Percentiles rank a stretch among this genome's conserved stretches.
Evolutionary conservation across 2,329 filamentous ascomycete species (phyloP).

Genomic region (Phoma sp.): DNA sequence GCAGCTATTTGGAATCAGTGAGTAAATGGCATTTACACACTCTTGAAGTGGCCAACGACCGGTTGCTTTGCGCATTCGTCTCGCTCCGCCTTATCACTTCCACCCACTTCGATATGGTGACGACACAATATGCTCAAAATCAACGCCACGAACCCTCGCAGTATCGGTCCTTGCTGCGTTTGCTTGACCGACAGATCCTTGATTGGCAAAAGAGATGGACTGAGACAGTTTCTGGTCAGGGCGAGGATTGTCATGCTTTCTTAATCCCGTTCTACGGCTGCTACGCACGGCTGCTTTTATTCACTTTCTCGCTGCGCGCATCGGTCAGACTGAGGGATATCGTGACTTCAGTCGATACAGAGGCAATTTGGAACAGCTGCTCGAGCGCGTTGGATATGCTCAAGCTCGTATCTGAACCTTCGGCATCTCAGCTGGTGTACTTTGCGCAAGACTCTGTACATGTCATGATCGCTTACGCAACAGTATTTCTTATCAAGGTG

Average conservation of each 20-base stretch:
- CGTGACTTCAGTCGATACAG: conserved; percentile 13
- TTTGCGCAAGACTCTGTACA: conserved; percentile 21
- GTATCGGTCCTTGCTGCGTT: neutral
- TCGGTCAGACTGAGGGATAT: conserved; percentile 9
- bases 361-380: conserved; percentile 18
- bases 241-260: conserved; percentile 13
- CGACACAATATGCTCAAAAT: neutral
- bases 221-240: neutral
- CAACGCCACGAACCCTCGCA: neutral
- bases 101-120: neutral
- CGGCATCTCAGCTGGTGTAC: conserved; percentile 6
- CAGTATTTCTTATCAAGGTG: conserved; percentile 21
- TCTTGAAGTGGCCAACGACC: conserved; percentile 13
- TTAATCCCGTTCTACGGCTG: conserved; percentile 17
- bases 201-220: conserved; percentile 5
- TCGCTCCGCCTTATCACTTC: conserved; percentile 5
- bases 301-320: conserved; percentile 9
- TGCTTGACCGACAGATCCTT: conserved; percentile 3
- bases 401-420: conserved; percentile 3
- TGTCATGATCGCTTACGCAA: conserved; percentile 20
- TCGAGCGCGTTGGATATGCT: conserved; percentile 15
- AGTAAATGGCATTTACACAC: conserved; percentile 3
- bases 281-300: conserved; percentile 13
- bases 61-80: conserved; percentile 17
- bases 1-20: conserved; percentile 6